Percentiles rank a stretch among this genome's conserved stretches.
These are phyloP conservation scores for Baorangia bicolor DNA, from an alignment of 768 basidiomycete species.

Conservation along the genomic window DNA sequence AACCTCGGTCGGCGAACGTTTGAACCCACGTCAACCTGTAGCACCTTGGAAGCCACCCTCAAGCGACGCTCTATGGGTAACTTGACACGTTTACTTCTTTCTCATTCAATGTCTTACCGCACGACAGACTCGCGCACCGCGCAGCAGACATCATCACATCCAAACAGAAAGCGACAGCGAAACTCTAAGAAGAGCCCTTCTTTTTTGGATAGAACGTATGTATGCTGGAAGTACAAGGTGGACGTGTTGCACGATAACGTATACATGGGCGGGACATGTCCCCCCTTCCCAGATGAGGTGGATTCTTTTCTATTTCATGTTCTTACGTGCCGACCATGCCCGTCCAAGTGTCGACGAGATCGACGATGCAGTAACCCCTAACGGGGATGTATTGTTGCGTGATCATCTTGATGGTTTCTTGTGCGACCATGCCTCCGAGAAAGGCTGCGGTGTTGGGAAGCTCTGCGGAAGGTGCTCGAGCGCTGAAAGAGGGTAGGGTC, in stretches of 20 bases:
- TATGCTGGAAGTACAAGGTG: background rate
- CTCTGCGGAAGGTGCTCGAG: conserved; percentile 77
- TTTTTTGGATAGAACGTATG: background rate
- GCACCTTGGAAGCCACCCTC: conserved; percentile 19
- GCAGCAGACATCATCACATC: conserved; percentile 11
- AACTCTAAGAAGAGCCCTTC: background rate
- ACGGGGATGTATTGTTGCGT: conserved; percentile 95
- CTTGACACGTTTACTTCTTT: background rate
- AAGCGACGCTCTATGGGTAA: conserved; percentile 20
- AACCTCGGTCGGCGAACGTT: background rate
- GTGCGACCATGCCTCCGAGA: conserved; percentile 90
- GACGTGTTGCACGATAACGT: background rate
- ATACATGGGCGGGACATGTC: background rate
- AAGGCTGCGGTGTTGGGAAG: conserved; percentile 93
- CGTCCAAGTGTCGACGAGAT: conserved; percentile 81
- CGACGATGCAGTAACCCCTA: conserved; percentile 79
- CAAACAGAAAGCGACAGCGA: background rate
- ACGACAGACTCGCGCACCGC: conserved; percentile 9
- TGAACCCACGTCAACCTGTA: background rate
- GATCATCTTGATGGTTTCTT: conserved; percentile 96
- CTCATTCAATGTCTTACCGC: background rate
- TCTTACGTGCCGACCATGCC: conserved; percentile 42
- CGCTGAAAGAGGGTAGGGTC: conserved; percentile 40
- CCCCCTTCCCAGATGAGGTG: background rate
- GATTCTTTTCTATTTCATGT: background rate